A percentile compares a stretch with the other conserved stretches of the same genome.
Evolutionary conservation across 2,329 filamentous ascomycete genomes (phyloP).

Genomic region (Alternaria conjuncta): DNA sequence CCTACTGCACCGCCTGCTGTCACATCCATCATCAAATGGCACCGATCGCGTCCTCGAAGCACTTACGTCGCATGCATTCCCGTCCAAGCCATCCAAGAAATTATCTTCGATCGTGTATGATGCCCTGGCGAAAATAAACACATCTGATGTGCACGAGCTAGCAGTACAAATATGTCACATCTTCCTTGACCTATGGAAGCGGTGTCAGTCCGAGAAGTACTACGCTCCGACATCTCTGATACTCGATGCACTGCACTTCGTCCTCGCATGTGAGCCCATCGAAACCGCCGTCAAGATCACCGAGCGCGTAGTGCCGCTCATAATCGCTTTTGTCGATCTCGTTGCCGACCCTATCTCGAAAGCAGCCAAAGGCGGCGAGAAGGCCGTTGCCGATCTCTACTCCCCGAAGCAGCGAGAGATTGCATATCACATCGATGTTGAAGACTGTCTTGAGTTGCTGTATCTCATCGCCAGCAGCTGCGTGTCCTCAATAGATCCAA

Average conservation of each 20-base stretch:
- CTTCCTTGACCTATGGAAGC: slow-evolving; percentile 71
- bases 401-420: slow-evolving; percentile 52
- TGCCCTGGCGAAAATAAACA: slow-evolving; percentile 63
- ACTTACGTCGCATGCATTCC: slow-evolving; percentile 68
- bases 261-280: slow-evolving; percentile 67
- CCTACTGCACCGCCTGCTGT: slow-evolving; percentile 67
- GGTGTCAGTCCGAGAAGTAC: slow-evolving; percentile 68
- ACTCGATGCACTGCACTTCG: slow-evolving; percentile 68
- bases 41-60: slow-evolving; percentile 71
- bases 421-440: slow-evolving; percentile 67
- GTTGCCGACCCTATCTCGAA: slow-evolving; percentile 59
- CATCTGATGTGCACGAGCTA: slow-evolving; percentile 60
- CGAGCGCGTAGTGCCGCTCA: slow-evolving; percentile 58
- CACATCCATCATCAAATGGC: slow-evolving; percentile 63
- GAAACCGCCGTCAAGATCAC: slow-evolving; percentile 66
- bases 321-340: slow-evolving; percentile 57
- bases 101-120: slow-evolving; percentile 73
- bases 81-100: slow-evolving; percentile 61
- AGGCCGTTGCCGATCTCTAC: slow-evolving; percentile 33
- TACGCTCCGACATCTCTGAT: slow-evolving; percentile 70
- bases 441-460: slow-evolving; percentile 70
- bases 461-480: slow-evolving; percentile 68
- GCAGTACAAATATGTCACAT: slow-evolving; percentile 69
- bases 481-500: slow-evolving; percentile 47
- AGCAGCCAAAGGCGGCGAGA: slow-evolving; percentile 40